These are phyloP conservation scores for Trichoderma koningii DNA, from an alignment of 2,329 filamentous ascomycete species.

Conservation along the genomic window DNA sequence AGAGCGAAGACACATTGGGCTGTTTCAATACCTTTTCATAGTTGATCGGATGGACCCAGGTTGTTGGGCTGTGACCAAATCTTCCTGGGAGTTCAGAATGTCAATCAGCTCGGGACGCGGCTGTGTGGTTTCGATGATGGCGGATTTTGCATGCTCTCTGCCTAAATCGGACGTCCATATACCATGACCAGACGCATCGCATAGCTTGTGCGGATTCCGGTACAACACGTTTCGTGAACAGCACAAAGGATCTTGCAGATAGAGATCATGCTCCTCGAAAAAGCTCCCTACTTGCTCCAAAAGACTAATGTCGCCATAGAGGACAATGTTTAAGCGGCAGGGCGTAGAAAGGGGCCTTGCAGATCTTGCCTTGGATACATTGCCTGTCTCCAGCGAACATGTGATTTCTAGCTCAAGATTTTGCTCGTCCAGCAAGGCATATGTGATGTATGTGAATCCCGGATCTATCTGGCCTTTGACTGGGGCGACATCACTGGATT, in stretches of 20 bases:
- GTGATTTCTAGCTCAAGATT: neutral
- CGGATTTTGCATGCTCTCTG: neutral
- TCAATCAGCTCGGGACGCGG: neutral
- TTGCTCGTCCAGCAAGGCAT: neutral
- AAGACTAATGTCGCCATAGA: neutral
- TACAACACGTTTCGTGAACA: constrained; percentile 7
- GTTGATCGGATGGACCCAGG: neutral
- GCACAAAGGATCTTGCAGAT: constrained; percentile 14
- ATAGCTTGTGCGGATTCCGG: constrained; percentile 15
- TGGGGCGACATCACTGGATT: neutral
- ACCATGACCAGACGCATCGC: neutral
- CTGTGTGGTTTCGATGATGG: neutral
- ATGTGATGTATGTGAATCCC: neutral
- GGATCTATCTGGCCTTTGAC: neutral
- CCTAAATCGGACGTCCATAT: neutral
- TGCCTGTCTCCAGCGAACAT: neutral
- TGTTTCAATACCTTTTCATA: neutral
- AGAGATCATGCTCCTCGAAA: constrained; percentile 12
- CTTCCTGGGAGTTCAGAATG: constrained; percentile 3
- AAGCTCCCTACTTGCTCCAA: constrained; percentile 12
- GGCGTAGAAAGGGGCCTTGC: neutral
- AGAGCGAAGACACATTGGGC: neutral
- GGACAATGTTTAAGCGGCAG: neutral
- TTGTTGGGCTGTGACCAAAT: constrained; percentile 1
- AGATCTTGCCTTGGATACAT: neutral